phyloP scores from a whole-genome alignment of 495 filamentous ascomycete species.

The Saxispiralis lemnorum region DNA sequence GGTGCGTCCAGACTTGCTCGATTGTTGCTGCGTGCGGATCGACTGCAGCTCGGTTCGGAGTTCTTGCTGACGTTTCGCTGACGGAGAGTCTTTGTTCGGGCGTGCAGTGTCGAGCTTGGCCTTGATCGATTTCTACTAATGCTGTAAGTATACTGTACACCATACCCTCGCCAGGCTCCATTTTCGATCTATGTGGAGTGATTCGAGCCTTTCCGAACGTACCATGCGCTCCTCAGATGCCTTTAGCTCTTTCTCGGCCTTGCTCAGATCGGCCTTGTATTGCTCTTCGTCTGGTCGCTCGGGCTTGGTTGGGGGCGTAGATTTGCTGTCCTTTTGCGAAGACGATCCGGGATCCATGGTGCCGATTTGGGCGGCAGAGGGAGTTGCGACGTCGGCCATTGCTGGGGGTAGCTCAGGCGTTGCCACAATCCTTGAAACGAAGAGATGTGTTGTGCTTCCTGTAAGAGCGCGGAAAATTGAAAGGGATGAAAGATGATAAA shows the following conservation, averaged over 20 bases:
- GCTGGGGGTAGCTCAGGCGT: neutral
- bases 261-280: slow-evolving; percentile 53
- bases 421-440: neutral
- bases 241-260: slow-evolving; percentile 68
- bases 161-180: neutral
- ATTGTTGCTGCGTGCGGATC: slow-evolving; percentile 68
- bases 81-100: slow-evolving; percentile 55
- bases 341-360: no score
- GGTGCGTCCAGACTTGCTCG: slow-evolving; percentile 59
- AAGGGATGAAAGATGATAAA: no score
- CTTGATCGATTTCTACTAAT: slow-evolving; percentile 55
- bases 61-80: slow-evolving; percentile 61
- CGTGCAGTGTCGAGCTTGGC: slow-evolving; percentile 70
- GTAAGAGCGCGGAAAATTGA: neutral
- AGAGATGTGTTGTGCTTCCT: neutral
- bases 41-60: slow-evolving; percentile 49
- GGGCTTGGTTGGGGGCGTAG: slow-evolving; percentile 21
- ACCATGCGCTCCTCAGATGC: slow-evolving; percentile 60
- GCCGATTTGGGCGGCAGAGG: slow-evolving; percentile 4
- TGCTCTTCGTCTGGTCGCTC: slow-evolving; percentile 52
- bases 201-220: slow-evolving; percentile 20
- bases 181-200: neutral
- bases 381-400: slow-evolving; percentile 11
- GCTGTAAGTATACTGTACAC: neutral
- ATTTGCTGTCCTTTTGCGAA: slow-evolving; percentile 1